Percentiles rank a stretch among this genome's conserved stretches.
phyloP scores from a whole-genome alignment of 2,329 filamentous ascomycete species.

The Dactylellina cionopaga region DNA sequence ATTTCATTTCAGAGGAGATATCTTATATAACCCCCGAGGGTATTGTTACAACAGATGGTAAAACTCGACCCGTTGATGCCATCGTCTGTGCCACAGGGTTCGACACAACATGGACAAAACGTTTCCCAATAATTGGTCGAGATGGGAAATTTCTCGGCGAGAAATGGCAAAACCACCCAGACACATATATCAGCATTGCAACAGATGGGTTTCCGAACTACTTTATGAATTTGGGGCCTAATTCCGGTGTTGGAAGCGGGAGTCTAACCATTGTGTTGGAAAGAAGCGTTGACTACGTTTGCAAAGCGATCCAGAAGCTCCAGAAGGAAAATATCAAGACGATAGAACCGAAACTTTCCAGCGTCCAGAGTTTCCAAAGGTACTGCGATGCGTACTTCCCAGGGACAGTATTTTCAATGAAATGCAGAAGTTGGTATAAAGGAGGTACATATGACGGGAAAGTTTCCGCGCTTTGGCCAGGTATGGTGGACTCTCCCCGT shows the following conservation, averaged over 20 bases:
- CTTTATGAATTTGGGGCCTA: slow-evolving; percentile 67
- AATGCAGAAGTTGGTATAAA: slow-evolving; percentile 69
- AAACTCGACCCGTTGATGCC: slow-evolving; percentile 66
- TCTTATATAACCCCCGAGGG: slow-evolving; percentile 64
- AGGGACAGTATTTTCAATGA: slow-evolving; percentile 64
- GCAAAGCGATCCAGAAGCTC: slow-evolving; percentile 64
- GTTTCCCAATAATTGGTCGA: slow-evolving; percentile 65
- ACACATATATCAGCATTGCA: slow-evolving; percentile 68
- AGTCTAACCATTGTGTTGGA: slow-evolving; percentile 65
- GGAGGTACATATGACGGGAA: slow-evolving; percentile 62
- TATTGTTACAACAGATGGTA: slow-evolving; percentile 64
- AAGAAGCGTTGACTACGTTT: slow-evolving; percentile 65
- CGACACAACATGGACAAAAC: slow-evolving; percentile 66
- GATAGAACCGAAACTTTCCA: slow-evolving; percentile 63
- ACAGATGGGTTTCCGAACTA: slow-evolving; percentile 68
- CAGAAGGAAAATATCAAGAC: slow-evolving; percentile 62
- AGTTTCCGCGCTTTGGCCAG: slow-evolving; percentile 64
- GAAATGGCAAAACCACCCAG: slow-evolving; percentile 63
- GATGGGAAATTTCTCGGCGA: slow-evolving; percentile 66
- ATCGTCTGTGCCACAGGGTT: slow-evolving; percentile 71
- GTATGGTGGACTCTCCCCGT: slow-evolving; percentile 51
- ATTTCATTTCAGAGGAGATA: slow-evolving; percentile 64
- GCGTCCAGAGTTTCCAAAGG: slow-evolving; percentile 64
- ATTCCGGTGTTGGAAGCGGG: slow-evolving; percentile 64
- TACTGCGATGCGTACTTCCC: slow-evolving; percentile 66